These are phyloP conservation scores for Ustilago esculenta DNA, from an alignment of 1,284 basidiomycete species.

Conservation along the genomic window DNA sequence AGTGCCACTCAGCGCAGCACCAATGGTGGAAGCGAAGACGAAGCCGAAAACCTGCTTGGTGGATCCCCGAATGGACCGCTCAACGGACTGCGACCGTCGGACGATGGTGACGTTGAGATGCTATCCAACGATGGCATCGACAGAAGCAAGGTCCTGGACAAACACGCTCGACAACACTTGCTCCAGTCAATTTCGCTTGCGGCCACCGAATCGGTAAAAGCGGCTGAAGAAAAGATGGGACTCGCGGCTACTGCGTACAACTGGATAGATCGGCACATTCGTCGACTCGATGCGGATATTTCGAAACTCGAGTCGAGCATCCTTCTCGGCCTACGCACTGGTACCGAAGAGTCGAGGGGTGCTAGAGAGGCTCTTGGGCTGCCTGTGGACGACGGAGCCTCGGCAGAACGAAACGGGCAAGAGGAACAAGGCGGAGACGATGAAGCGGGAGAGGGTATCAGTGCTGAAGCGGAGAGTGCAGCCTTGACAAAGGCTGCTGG, in stretches of 20 bases:
- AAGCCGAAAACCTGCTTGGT: constrained; percentile 34
- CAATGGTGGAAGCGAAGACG: constrained; percentile 26
- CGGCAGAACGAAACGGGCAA: too few species aligned
- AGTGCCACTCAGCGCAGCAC: not conserved
- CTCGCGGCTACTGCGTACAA: constrained; percentile 70
- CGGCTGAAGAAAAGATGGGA: constrained; percentile 70
- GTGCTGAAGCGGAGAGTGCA: constrained; percentile 33
- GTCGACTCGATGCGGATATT: constrained; percentile 70
- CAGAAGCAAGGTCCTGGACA: not conserved
- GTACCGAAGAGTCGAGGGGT: constrained; percentile 49
- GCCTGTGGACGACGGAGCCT: constrained; percentile 6
- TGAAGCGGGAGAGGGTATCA: constrained; percentile 1
- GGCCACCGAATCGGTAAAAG: constrained; percentile 54
- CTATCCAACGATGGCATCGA: not conserved
- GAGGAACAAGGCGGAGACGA: not conserved
- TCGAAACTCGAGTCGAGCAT: constrained; percentile 57
- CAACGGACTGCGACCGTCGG: not conserved
- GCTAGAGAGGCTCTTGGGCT: constrained; percentile 48
- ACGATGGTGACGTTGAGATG: not conserved
- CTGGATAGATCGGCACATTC: constrained; percentile 70
- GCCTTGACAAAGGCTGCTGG: constrained; percentile 38
- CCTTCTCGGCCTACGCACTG: constrained; percentile 51
- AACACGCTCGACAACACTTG: constrained; percentile 10
- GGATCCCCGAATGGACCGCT: constrained; percentile 8
- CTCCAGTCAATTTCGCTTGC: constrained; percentile 30